Conservation (phyloP, 345 rosid species). For the Erodium maritimum region DNA sequence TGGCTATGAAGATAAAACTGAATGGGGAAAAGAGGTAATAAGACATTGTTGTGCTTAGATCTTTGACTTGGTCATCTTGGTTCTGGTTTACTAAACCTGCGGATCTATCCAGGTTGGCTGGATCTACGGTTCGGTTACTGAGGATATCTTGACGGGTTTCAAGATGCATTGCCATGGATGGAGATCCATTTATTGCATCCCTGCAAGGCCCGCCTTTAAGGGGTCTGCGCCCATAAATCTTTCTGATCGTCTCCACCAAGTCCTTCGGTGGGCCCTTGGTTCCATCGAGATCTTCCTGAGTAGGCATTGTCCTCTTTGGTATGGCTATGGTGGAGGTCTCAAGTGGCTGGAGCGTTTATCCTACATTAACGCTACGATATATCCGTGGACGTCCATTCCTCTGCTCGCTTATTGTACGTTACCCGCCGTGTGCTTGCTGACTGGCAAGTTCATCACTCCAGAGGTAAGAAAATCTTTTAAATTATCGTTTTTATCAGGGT, state of each 20-base stretch:
- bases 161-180: slow-evolving; percentile 76
- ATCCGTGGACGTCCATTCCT: slow-evolving; percentile 60
- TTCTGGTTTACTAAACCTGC: too few relatives aligned
- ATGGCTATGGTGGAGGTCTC: slow-evolving; percentile 61
- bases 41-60: too few relatives aligned
- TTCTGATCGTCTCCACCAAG: slow-evolving; percentile 50
- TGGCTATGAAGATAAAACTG: slow-evolving; percentile 58
- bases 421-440: slow-evolving; percentile 58
- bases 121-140: slow-evolving; percentile 63
- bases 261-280: slow-evolving; percentile 56
- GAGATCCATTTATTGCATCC: slow-evolving; percentile 61
- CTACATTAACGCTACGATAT: slow-evolving; percentile 46
- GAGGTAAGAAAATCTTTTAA: slow-evolving; percentile 27
- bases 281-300: slow-evolving; percentile 63
- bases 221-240: slow-evolving; percentile 55
- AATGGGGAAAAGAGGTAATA: slow-evolving; percentile 77
- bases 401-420: slow-evolving; percentile 54
- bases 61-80: too few relatives aligned
- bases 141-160: slow-evolving; percentile 62
- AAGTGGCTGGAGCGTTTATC: slow-evolving; percentile 56
- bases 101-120: slow-evolving; percentile 33
- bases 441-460: slow-evolving; percentile 57
- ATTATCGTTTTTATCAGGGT: too few relatives aligned
- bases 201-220: slow-evolving; percentile 49
- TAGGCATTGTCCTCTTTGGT: slow-evolving; percentile 69